These are phyloP conservation scores for Fusarium vanettenii DNA, from an alignment of 2,329 filamentous ascomycete genomes.

Conservation along the genomic window DNA sequence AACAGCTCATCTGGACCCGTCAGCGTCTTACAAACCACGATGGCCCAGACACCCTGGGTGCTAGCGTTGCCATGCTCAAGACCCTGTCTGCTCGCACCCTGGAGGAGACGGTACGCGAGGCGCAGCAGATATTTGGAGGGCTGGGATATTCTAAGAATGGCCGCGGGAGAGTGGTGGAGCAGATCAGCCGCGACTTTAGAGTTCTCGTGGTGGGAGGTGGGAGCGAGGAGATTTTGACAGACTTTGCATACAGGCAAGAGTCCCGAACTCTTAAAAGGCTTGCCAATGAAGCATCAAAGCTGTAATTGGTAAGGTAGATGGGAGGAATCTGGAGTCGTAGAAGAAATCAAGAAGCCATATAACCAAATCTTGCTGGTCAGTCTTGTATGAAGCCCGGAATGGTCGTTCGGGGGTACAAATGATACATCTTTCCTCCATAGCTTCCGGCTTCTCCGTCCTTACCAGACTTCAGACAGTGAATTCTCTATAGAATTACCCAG, in stretches of 20 bases:
- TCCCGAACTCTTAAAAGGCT: not conserved
- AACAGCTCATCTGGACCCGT: not conserved
- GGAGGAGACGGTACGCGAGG: not conserved
- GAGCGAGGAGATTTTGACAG: constrained; percentile 15
- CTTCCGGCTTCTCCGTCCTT: too few relatives aligned
- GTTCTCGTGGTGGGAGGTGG: constrained; percentile 8
- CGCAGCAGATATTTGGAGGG: constrained; percentile 14
- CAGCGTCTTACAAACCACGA: not conserved
- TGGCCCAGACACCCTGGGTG: not conserved
- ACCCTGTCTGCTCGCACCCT: not conserved
- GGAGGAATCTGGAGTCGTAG: not conserved
- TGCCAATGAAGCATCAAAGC: not conserved
- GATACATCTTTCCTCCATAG: too few relatives aligned
- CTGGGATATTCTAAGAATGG: constrained; percentile 7
- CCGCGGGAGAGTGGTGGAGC: not conserved
- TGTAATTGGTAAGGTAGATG: not conserved
- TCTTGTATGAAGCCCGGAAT: too few relatives aligned
- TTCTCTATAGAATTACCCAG: too few relatives aligned
- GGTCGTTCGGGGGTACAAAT: too few relatives aligned
- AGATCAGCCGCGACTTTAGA: constrained; percentile 11
- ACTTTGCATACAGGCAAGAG: constrained; percentile 6
- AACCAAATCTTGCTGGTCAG: too few relatives aligned
- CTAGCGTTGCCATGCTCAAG: constrained; percentile 1
- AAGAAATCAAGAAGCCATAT: not conserved
- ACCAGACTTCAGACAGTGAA: too few relatives aligned